Evolutionary conservation across 2,329 filamentous ascomycete genomes (phyloP).

Genomic region (Fonsecaea nubica): DNA sequence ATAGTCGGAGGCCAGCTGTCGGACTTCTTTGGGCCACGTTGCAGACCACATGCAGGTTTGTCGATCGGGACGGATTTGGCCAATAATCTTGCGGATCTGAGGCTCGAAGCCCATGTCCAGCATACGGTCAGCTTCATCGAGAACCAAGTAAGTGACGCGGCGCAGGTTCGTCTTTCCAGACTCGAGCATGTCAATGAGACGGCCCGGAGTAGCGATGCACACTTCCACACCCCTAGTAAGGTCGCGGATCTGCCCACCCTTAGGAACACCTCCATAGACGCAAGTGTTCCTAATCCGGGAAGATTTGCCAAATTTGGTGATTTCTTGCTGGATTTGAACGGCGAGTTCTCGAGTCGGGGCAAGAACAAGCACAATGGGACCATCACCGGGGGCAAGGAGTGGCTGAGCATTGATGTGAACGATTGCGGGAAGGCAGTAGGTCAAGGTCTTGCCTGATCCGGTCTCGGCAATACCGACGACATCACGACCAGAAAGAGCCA

Average conservation of each 20-base stretch:
- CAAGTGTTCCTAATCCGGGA: constrained; percentile 98
- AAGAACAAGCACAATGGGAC: constrained; percentile 93
- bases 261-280: constrained; percentile 98
- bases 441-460: constrained; percentile 97
- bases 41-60: constrained; percentile 99
- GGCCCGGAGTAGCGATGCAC: constrained; percentile 96
- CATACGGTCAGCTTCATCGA: constrained; percentile 99
- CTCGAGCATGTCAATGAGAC: constrained; percentile 98
- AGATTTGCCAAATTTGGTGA: constrained; percentile 97
- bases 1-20: constrained; percentile 87
- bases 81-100: constrained; percentile 98
- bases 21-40: constrained; percentile 98
- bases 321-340: constrained; percentile 98
- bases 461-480: constrained; percentile 99
- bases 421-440: constrained; percentile 96
- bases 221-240: constrained; percentile 95
- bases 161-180: constrained; percentile 97
- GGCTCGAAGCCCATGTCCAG: constrained; percentile 99
- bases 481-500: constrained; percentile 97
- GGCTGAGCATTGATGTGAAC: constrained; percentile 99
- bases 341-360: constrained; percentile 97
- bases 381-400: constrained; percentile 90
- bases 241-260: constrained; percentile 95
- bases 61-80: constrained; percentile 95
- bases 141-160: constrained; percentile 95